Percentiles rank a stretch among this genome's conserved stretches.
These are phyloP conservation scores for Coleophoma crateriformis DNA, from an alignment of 2,329 filamentous ascomycete genomes.

Conservation along the genomic window DNA sequence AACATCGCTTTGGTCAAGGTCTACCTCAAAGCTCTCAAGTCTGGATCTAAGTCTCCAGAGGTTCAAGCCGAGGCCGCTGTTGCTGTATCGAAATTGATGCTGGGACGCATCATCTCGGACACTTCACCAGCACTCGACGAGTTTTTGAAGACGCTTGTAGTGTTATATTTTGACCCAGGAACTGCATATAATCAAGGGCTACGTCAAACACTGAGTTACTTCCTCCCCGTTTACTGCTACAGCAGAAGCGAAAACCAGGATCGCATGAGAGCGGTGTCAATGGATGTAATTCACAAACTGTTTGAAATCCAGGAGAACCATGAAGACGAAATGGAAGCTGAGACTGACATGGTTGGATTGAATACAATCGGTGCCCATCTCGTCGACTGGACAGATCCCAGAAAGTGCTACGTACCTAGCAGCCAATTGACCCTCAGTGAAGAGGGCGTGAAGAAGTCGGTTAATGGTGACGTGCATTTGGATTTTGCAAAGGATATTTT, in stretches of 20 bases:
- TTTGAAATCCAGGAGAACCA: constrained; percentile 66
- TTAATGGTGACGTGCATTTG: constrained; percentile 75
- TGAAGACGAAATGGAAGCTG: constrained; percentile 71
- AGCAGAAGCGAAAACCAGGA: constrained; percentile 77
- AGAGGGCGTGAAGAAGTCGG: constrained; percentile 55
- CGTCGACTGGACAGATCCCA: constrained; percentile 91
- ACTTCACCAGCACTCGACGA: constrained; percentile 54
- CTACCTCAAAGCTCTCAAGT: constrained; percentile 77
- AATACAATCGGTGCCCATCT: constrained; percentile 75
- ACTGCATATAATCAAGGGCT: constrained; percentile 76
- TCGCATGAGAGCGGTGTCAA: constrained; percentile 69
- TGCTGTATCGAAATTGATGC: constrained; percentile 79
- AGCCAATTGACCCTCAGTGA: constrained; percentile 34
- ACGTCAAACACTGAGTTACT: constrained; percentile 84
- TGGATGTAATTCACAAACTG: constrained; percentile 70
- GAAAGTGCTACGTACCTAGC: constrained; percentile 60
- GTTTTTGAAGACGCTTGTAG: constrained; percentile 76
- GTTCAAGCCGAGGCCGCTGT: constrained; percentile 79
- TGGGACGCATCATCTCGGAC: constrained; percentile 73
- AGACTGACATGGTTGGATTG: constrained; percentile 74
- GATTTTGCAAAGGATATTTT: constrained; percentile 73
- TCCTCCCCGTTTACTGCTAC: constrained; percentile 91
- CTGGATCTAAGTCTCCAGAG: constrained; percentile 60
- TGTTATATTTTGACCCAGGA: constrained; percentile 85
- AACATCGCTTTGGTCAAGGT: constrained; percentile 73